Evolutionary conservation across 805 yeast species (phyloP).

Genomic region (Candida silvicultrix): DNA sequence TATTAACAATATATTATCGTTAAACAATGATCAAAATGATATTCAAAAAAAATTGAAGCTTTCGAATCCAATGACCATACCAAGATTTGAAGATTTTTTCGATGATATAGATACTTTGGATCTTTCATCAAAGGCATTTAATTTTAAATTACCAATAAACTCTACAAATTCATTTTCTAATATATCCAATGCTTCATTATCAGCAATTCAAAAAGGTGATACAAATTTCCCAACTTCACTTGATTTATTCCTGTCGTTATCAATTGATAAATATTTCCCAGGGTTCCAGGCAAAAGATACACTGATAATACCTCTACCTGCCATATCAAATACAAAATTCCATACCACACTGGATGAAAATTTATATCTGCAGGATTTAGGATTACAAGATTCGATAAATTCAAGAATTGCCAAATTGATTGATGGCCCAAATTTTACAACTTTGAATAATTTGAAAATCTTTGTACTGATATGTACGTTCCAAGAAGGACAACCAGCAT

Average conservation of each 20-base stretch:
- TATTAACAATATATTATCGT: neutral
- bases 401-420: conserved; percentile 15
- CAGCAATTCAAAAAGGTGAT: conserved; percentile 11
- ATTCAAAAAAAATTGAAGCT: conserved; percentile 1
- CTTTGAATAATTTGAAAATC: conserved; percentile 11
- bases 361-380: conserved; percentile 14
- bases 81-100: conserved; percentile 17
- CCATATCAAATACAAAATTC: conserved; percentile 15
- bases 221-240: conserved; percentile 16
- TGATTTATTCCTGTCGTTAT: conserved; percentile 16
- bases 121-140: conserved; percentile 4
- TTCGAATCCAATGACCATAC: conserved; percentile 4
- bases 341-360: conserved; percentile 12
- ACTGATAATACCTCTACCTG: conserved; percentile 17
- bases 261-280: conserved; percentile 12
- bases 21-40: neutral
- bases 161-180: conserved; percentile 13
- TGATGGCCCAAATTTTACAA: conserved; percentile 9
- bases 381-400: conserved; percentile 9
- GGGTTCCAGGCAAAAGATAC: conserved; percentile 15
- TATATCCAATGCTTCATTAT: conserved; percentile 11
- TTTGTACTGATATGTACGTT: conserved; percentile 14
- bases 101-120: conserved; percentile 12
- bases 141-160: conserved; percentile 6
- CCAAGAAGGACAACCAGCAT: conserved; percentile 19